A percentile compares a stretch with the other conserved stretches of the same genome.
Evolutionary conservation across 2,329 filamentous ascomycete species (phyloP).

Genomic region (Tolypocladium guangdongense): DNA sequence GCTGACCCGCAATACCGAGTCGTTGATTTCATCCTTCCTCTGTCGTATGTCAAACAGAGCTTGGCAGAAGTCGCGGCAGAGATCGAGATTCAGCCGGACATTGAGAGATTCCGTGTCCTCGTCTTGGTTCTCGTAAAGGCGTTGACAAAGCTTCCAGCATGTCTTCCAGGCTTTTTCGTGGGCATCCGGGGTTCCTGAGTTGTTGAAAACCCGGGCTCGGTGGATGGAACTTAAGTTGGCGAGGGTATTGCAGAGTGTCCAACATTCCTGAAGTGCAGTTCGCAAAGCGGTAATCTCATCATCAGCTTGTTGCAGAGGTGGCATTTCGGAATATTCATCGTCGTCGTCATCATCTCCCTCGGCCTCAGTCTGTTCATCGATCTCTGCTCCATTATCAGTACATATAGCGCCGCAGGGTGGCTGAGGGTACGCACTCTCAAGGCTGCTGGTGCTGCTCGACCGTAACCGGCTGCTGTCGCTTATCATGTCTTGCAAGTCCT

Average conservation of each 20-base stretch:
- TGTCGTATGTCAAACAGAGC: conserved; percentile 77
- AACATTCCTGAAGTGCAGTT: conserved; percentile 75
- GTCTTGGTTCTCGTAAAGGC: conserved; percentile 71
- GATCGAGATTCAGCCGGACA: conserved; percentile 65
- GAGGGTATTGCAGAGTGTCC: conserved; percentile 87
- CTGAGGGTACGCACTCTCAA: conserved; percentile 52
- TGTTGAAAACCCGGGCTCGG: conserved; percentile 67
- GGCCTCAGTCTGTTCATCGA: conserved; percentile 41
- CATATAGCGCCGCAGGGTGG: background rate
- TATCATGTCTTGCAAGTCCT: conserved; percentile 67
- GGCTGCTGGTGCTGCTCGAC: conserved; percentile 59
- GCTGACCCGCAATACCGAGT: conserved; percentile 82
- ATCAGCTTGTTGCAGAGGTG: conserved; percentile 33
- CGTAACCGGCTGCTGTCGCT: conserved; percentile 43
- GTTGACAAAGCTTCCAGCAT: conserved; percentile 88
- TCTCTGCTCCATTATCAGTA: conserved; percentile 29
- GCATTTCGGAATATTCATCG: conserved; percentile 29
- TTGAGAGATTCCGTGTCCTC: conserved; percentile 56
- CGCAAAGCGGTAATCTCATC: conserved; percentile 58
- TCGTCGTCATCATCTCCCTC: conserved; percentile 45
- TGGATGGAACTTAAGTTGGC: conserved; percentile 78
- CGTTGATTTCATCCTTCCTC: conserved; percentile 64
- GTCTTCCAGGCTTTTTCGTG: conserved; percentile 88
- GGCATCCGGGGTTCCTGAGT: conserved; percentile 60
- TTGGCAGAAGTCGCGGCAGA: conserved; percentile 88